Conservation (phyloP, 495 filamentous ascomycete genomes). For the Annulohypoxylon nitens region DNA sequence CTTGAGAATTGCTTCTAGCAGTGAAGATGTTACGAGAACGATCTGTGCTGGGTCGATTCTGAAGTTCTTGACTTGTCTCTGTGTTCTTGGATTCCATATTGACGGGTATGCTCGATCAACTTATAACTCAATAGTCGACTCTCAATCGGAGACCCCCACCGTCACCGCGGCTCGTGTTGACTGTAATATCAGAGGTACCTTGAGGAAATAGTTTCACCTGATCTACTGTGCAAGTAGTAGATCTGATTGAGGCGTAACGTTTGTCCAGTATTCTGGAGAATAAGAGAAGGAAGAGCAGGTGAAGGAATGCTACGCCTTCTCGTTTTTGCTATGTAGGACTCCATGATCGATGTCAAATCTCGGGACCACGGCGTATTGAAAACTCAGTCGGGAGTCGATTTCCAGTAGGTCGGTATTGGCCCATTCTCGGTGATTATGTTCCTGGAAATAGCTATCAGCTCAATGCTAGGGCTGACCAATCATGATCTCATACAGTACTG, state of each 20-base stretch:
- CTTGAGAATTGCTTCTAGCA: constrained; percentile 6
- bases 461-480: constrained; percentile 39
- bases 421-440: constrained; percentile 22
- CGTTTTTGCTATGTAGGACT: constrained; percentile 33
- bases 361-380: constrained; percentile 29
- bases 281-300: constrained; percentile 25
- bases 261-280: constrained; percentile 22
- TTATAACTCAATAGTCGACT: constrained; percentile 28
- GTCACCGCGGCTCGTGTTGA: constrained; percentile 21
- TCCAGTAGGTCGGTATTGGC: constrained; percentile 20
- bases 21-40: constrained; percentile 10
- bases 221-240: constrained; percentile 16
- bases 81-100: constrained; percentile 31
- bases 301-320: constrained; percentile 39
- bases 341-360: constrained; percentile 29
- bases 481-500: not conserved
- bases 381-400: constrained; percentile 14
- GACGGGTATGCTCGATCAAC: constrained; percentile 21
- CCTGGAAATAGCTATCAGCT: constrained; percentile 32
- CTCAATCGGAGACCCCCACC: constrained; percentile 26
- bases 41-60: constrained; percentile 18
- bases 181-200: constrained; percentile 13
- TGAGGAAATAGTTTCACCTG: constrained; percentile 12
- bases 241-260: constrained; percentile 16
- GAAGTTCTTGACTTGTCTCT: constrained; percentile 13